phyloP scores from a whole-genome alignment of 73 alveolate genomes.

The Chromera velia region DNA sequence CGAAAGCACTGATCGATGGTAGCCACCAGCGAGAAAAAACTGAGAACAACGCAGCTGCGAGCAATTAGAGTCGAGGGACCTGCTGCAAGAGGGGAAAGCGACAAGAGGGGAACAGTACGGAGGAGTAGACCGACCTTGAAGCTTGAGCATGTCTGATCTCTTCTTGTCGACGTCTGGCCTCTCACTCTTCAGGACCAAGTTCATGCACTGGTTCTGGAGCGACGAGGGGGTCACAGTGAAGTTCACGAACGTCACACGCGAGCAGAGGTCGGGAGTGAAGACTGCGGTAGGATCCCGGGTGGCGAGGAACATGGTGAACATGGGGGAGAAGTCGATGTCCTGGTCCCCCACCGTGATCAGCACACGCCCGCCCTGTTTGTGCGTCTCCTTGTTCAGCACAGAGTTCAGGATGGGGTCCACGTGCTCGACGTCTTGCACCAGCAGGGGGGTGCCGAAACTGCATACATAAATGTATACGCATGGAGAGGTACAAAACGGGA shows the following conservation, averaged over 20 bases:
- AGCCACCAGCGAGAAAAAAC: too few relatives aligned
- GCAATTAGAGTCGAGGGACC: too few relatives aligned
- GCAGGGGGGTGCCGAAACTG: conserved; percentile 96
- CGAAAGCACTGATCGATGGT: too few relatives aligned
- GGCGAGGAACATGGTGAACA: conserved; percentile 90
- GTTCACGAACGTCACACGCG: conserved; percentile 93
- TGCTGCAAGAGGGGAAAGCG: too few relatives aligned
- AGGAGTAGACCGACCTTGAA: conserved; percentile 83
- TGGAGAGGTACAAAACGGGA: too few relatives aligned
- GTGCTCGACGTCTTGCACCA: conserved; percentile 95
- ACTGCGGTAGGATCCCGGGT: conserved; percentile 84
- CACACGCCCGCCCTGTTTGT: conserved; percentile 83
- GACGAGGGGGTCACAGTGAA: conserved; percentile 96
- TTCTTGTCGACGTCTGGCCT: conserved; percentile 94
- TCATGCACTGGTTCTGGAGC: conserved; percentile 84
- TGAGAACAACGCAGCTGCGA: too few relatives aligned
- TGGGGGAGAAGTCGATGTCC: conserved; percentile 94
- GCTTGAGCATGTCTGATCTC: conserved; percentile 80
- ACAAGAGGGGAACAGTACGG: too few relatives aligned
- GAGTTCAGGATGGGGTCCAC: conserved; percentile 96
- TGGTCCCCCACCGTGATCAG: conserved; percentile 94
- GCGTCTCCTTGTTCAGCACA: conserved; percentile 92
- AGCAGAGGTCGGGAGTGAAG: conserved; percentile 97
- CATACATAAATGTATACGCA: too few relatives aligned
- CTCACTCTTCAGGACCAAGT: conserved; percentile 86